Percentiles rank a stretch among this genome's conserved stretches.
These are phyloP conservation scores for Tolypocladium endophyticum DNA, from an alignment of 2,329 filamentous ascomycete species.

Conservation along the genomic window DNA sequence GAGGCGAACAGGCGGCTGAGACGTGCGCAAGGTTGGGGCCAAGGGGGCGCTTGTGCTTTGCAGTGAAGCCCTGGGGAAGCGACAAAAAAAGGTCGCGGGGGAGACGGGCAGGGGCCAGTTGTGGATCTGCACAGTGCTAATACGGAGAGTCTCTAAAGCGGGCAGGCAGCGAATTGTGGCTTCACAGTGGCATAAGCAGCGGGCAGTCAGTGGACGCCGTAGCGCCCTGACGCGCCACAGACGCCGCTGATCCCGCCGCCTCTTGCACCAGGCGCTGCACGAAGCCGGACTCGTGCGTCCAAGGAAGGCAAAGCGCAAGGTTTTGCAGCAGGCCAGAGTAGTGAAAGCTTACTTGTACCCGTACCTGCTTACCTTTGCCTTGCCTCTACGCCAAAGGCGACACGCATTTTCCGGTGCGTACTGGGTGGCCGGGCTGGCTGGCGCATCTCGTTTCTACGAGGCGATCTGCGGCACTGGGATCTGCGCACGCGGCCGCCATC, in stretches of 20 bases:
- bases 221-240: background rate
- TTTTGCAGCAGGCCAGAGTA: background rate
- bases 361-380: too few relatives aligned
- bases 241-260: background rate
- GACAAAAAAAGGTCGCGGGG: background rate
- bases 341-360: too few relatives aligned
- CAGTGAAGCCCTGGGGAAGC: background rate
- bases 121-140: background rate
- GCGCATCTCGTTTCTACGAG: background rate
- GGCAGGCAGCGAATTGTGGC: background rate
- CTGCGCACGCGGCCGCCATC: background rate
- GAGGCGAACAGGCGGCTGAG: background rate
- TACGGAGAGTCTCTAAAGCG: background rate
- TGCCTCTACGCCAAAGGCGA: too few relatives aligned
- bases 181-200: background rate
- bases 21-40: background rate
- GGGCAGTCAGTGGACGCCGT: background rate
- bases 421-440: too few relatives aligned
- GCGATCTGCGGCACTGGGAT: background rate
- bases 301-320: background rate
- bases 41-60: background rate
- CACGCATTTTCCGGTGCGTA: too few relatives aligned
- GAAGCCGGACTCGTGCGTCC: background rate
- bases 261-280: background rate
- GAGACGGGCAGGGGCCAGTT: background rate